Conservation (phyloP, 805 yeast species). For the Pichia rugopelliculosa region DNA sequence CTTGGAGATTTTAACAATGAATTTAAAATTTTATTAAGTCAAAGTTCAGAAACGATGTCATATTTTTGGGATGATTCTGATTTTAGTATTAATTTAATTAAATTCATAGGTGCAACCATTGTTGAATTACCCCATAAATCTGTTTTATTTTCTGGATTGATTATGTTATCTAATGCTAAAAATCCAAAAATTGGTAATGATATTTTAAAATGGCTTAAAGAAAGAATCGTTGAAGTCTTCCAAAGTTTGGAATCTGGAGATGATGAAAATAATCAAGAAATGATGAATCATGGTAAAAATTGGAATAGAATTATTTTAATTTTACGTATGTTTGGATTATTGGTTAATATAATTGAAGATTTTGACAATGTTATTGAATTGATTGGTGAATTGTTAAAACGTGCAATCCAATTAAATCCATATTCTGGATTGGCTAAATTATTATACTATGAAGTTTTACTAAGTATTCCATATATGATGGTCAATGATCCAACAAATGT, state of each 20-base stretch:
- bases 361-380: slow-evolving; percentile 32
- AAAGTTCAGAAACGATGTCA: slow-evolving; percentile 45
- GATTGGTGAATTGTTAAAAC: slow-evolving; percentile 44
- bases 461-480: slow-evolving; percentile 53
- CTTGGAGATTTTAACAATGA: slow-evolving; percentile 43
- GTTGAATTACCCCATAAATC: slow-evolving; percentile 90
- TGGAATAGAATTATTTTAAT: slow-evolving; percentile 68
- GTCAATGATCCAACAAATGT: slow-evolving; percentile 21
- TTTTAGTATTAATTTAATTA: slow-evolving; percentile 51
- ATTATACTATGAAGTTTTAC: slow-evolving; percentile 51
- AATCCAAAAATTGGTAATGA: slow-evolving; percentile 61
- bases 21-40: slow-evolving; percentile 36
- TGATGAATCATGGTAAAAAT: slow-evolving; percentile 10
- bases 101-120: slow-evolving; percentile 60
- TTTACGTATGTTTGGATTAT: slow-evolving; percentile 59
- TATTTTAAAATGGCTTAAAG: slow-evolving; percentile 62
- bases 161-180: slow-evolving; percentile 58
- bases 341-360: slow-evolving; percentile 53
- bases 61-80: slow-evolving; percentile 45
- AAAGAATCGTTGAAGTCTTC: slow-evolving; percentile 50
- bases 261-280: slow-evolving; percentile 8
- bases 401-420: slow-evolving; percentile 51
- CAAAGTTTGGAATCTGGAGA: slow-evolving; percentile 9
- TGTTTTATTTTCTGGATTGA: slow-evolving; percentile 58
- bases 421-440: slow-evolving; percentile 57